These are phyloP conservation scores for Tardiomyces digboiensis DNA, from an alignment of 1,139 yeast genomes.

Conservation along the genomic window DNA sequence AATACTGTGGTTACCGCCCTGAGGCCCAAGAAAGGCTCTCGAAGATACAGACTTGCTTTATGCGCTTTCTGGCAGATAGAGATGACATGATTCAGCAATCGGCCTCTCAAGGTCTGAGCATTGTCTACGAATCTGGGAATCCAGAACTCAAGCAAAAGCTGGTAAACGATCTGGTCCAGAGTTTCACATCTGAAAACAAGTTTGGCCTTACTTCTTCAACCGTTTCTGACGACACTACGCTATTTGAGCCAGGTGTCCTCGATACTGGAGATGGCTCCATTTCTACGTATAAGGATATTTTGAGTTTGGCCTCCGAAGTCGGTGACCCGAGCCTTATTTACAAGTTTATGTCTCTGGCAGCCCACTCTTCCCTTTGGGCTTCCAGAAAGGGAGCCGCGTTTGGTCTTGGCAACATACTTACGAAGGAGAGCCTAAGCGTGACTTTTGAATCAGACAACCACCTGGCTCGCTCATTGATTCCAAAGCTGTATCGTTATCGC, in stretches of 20 bases:
- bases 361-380: conserved; percentile 84
- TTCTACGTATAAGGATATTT: conserved; percentile 72
- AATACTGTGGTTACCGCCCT: conserved; percentile 50
- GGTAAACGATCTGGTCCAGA: conserved; percentile 62
- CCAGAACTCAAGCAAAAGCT: conserved; percentile 57
- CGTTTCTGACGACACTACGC: conserved; percentile 68
- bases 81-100: conserved; percentile 87
- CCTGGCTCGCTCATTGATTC: conserved; percentile 55
- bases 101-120: conserved; percentile 80
- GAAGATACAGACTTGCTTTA: conserved; percentile 59
- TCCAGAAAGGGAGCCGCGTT: conserved; percentile 92
- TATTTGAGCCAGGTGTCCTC: conserved; percentile 75
- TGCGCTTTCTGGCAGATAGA: conserved; percentile 64
- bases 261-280: conserved; percentile 80
- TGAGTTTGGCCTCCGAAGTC: conserved; percentile 82
- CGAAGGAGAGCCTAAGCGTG: conserved; percentile 65
- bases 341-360: conserved; percentile 89
- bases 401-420: conserved; percentile 78
- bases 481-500: conserved; percentile 73
- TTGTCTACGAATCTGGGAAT: conserved; percentile 74
- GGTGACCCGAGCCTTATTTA: conserved; percentile 94
- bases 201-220: conserved; percentile 53
- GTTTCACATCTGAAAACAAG: conserved; percentile 64
- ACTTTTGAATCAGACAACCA: conserved; percentile 42
- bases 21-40: conserved; percentile 32